Base-by-base conservation (phyloP, 352 stramenopile genomes). In the Phytopythium vexans region DNA sequence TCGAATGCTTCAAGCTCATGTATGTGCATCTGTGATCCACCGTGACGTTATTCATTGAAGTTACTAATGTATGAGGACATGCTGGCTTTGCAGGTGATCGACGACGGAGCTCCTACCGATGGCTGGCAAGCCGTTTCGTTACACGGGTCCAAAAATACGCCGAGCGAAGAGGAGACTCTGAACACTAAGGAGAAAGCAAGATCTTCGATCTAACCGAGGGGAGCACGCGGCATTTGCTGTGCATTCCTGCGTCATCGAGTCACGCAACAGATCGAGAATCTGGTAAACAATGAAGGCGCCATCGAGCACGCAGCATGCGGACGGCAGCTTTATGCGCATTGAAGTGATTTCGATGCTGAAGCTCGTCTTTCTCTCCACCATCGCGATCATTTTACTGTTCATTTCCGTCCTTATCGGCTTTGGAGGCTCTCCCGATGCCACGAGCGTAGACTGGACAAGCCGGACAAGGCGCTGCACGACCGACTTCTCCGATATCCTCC, bases 331-430 rank as follows among this genome's bases (percentile, higher is more conserved):
- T 45, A 87, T 82, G 73, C 63, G 71, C 33, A 78, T 87, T 39
- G 76, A 87, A 42, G 73, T 85, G 34, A 66, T 81, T 10, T 82
- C 76, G 12, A 72, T 82, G 62, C 55, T 84, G 52, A 87, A 87
- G 56, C 51, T 87, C 12, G 36, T 68, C 6, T 41, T 64, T 3
- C 31, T 82, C 16, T 68, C 62, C 6, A 46, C 58, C 7, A 41
- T 68, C 27, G 54, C 68, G 0, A 33, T 66, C 51, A 57, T 64
- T 41, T 60, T 80, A 10, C 53, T 84, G 16, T 49, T 64, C 41
- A 43, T 85, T 21, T 82, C 85, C 36, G 69, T 82, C 36, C 34
- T 78, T 4, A 44, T 84, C 31, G 76, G 73, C 16, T 87, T 76
- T 42, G 43, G 49, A 27, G 63, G 54, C 34, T 64, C 71, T 0